These are phyloP conservation scores for Crucihimalaya himalaica DNA, from an alignment of 345 rosid genomes.

Conservation along the genomic window DNA sequence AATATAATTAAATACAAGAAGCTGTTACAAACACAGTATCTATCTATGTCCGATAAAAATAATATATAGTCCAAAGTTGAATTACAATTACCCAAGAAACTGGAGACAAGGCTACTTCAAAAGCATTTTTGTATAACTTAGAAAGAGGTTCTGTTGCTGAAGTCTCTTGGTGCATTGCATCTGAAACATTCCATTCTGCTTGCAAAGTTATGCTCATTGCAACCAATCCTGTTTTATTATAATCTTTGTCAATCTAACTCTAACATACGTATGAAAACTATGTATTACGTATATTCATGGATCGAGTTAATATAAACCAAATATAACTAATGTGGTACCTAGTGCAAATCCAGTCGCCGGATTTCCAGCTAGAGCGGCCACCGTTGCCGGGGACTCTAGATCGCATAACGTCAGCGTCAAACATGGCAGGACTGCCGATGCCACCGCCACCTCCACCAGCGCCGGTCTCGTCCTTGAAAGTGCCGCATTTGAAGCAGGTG, in stretches of 20 bases:
- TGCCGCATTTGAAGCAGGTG: slow-evolving; percentile 88
- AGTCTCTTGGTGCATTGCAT: slow-evolving; percentile 87
- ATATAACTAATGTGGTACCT: slow-evolving; percentile 44
- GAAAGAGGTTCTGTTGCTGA: slow-evolving; percentile 45
- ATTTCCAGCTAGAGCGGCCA: slow-evolving; percentile 80
- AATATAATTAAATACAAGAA: not conserved
- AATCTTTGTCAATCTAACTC: not conserved
- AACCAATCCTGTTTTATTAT: slow-evolving; percentile 55
- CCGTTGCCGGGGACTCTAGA: slow-evolving; percentile 51
- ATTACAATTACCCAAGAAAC: slow-evolving; percentile 37
- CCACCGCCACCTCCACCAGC: slow-evolving; percentile 42
- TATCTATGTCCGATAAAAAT: not conserved
- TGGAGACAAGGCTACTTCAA: slow-evolving; percentile 30
- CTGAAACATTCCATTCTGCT: slow-evolving; percentile 89
- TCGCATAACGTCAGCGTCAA: slow-evolving; percentile 51
- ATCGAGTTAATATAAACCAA: not conserved
- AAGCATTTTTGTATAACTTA: slow-evolving; percentile 24
- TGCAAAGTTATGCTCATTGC: slow-evolving; percentile 90
- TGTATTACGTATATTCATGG: not conserved
- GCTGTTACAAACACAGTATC: not conserved
- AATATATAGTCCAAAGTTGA: not conserved
- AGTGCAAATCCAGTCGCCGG: slow-evolving; percentile 92
- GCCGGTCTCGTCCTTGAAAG: slow-evolving; percentile 62
- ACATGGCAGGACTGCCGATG: slow-evolving; percentile 28
- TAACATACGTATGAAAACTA: not conserved